phyloP scores from a whole-genome alignment of 2,329 filamentous ascomycete species.

The Colletotrichum tabaci region DNA sequence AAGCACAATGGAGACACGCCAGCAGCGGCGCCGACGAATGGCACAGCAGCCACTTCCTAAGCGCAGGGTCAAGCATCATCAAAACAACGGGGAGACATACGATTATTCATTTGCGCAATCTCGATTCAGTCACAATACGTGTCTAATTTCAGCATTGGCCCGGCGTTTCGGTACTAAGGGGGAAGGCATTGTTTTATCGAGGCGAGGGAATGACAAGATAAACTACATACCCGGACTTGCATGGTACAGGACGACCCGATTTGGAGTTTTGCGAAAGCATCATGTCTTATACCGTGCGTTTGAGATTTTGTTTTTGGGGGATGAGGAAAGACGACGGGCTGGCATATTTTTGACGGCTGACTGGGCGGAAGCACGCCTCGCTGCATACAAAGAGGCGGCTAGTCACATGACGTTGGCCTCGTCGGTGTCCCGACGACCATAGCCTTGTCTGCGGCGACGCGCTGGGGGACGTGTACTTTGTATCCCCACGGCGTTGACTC shows the following conservation, averaged over 20 bases:
- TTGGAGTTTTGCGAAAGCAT: conserved; percentile 43
- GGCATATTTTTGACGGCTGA: conserved; percentile 9
- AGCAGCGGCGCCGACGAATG: conserved; percentile 37
- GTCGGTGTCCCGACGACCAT: neutral
- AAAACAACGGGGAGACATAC: conserved; percentile 25
- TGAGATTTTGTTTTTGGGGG: conserved; percentile 12
- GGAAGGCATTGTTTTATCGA: conserved; percentile 39
- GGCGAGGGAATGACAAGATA: conserved; percentile 44
- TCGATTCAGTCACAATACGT: conserved; percentile 35
- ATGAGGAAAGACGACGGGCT: conserved; percentile 2
- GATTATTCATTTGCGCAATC: conserved; percentile 26
- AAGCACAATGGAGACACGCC: conserved; percentile 37
- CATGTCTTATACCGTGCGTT: conserved; percentile 33
- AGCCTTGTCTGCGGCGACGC: conserved; percentile 29
- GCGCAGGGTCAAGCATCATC: conserved; percentile 28
- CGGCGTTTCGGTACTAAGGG: conserved; percentile 42
- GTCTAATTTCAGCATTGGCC: conserved; percentile 43
- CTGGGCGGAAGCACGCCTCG: conserved; percentile 2
- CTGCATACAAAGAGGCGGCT: neutral
- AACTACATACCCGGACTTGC: conserved; percentile 44
- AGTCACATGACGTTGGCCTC: conserved; percentile 39
- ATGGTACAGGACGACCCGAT: conserved; percentile 43
- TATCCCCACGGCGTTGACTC: neutral
- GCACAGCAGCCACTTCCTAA: conserved; percentile 41
- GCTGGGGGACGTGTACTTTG: conserved; percentile 2